Evolutionary conservation across 306 rosid species (phyloP).

Genomic region (Elaeagnus macrophylla): DNA sequence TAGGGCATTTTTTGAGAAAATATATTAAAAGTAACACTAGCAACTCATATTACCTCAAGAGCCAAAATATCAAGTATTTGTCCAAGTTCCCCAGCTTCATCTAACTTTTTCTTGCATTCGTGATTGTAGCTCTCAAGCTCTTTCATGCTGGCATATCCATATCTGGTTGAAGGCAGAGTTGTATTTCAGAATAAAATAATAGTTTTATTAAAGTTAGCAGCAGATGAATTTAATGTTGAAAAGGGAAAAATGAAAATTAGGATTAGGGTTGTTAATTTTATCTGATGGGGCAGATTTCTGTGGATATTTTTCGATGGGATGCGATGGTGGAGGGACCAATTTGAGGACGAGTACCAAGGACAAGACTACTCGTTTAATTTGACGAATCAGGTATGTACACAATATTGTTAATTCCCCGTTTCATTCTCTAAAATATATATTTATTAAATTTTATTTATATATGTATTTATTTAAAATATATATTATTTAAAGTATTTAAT

Average conservation of each 20-base stretch:
- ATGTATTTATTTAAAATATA: too few relatives aligned
- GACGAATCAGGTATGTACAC: too few relatives aligned
- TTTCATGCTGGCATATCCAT: constrained; percentile 80
- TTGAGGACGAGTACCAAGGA: too few relatives aligned
- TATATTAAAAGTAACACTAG: constrained; percentile 4
- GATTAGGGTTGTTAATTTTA: too few relatives aligned
- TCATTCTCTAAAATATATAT: too few relatives aligned
- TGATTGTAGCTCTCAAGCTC: constrained; percentile 68
- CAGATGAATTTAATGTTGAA: background rate
- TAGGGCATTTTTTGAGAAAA: constrained; percentile 8
- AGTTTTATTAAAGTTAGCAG: background rate
- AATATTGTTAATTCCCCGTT: too few relatives aligned
- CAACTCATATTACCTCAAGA: constrained; percentile 48
- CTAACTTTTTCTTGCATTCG: constrained; percentile 67
- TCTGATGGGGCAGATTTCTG: too few relatives aligned
- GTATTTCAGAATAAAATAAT: constrained; percentile 4
- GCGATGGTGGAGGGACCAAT: too few relatives aligned
- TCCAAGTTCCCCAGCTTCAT: constrained; percentile 69
- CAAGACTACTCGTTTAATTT: too few relatives aligned
- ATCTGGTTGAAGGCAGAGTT: constrained; percentile 33
- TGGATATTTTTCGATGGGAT: too few relatives aligned
- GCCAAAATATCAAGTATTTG: constrained; percentile 77
- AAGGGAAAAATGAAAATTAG: background rate
- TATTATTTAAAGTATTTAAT: too few relatives aligned
- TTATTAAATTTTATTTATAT: too few relatives aligned